Conservation (phyloP, 2,329 filamentous ascomycete genomes). For the Cytospora chrysosperma region DNA sequence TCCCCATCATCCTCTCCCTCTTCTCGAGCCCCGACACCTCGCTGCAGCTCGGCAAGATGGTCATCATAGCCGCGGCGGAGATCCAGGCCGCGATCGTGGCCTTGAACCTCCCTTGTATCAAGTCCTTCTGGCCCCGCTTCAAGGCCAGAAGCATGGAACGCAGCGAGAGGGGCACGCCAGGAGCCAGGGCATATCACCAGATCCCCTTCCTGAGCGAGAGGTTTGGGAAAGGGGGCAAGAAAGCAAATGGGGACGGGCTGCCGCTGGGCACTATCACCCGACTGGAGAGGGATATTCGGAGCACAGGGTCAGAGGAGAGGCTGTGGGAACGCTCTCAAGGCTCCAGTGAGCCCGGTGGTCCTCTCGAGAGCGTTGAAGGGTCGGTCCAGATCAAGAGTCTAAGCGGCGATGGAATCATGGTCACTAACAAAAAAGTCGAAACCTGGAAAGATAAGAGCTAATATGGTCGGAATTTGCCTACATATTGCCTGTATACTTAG, state of each 20-base stretch:
- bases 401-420: background rate
- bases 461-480: background rate
- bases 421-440: background rate
- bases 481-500: too few species aligned
- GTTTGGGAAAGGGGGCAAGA: background rate
- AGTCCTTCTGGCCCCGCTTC: background rate
- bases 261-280: background rate
- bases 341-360: background rate
- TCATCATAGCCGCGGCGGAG: slow-evolving; percentile 20
- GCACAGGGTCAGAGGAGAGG: background rate
- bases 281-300: background rate
- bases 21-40: slow-evolving; percentile 2
- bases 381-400: background rate
- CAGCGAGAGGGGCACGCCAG: background rate
- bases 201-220: background rate
- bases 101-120: slow-evolving; percentile 12
- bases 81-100: slow-evolving; percentile 18
- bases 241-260: background rate
- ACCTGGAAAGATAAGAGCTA: background rate
- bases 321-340: background rate
- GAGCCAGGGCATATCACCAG: background rate
- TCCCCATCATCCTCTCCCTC: slow-evolving; percentile 12
- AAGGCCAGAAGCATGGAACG: background rate
- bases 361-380: background rate
- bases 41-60: slow-evolving; percentile 15